A percentile compares a stretch with the other conserved stretches of the same genome.
These are phyloP conservation scores for Ogataea zsoltii DNA, from an alignment of 805 yeast species.

Conservation along the genomic window DNA sequence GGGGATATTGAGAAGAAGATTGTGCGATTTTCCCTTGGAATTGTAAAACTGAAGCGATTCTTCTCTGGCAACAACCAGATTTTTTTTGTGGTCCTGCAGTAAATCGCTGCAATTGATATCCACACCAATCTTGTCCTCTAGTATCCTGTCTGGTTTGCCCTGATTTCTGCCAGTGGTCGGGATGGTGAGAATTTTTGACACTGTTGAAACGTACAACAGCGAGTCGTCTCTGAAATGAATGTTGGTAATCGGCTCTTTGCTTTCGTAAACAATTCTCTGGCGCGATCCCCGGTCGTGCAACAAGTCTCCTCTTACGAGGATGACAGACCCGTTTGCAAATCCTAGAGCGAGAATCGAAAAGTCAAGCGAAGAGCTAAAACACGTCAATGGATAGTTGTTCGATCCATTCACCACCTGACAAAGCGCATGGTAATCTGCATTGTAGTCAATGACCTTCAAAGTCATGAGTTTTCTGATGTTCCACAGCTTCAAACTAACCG, in stretches of 20 bases:
- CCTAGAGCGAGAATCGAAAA: constrained; percentile 73
- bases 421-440: constrained; percentile 52
- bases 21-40: constrained; percentile 51
- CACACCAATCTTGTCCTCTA: constrained; percentile 50
- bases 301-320: constrained; percentile 84
- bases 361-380: constrained; percentile 53
- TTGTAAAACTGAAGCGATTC: constrained; percentile 67
- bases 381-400: constrained; percentile 77
- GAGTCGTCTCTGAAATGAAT: constrained; percentile 58
- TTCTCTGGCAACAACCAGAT: constrained; percentile 62
- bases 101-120: constrained; percentile 51
- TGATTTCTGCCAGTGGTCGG: constrained; percentile 78
- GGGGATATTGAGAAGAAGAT: constrained; percentile 56
- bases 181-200: constrained; percentile 68
- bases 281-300: constrained; percentile 86
- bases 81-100: constrained; percentile 23
- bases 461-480: constrained; percentile 53
- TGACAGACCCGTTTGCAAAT: constrained; percentile 79
- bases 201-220: constrained; percentile 69
- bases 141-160: constrained; percentile 53
- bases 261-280: constrained; percentile 76
- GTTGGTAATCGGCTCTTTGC: constrained; percentile 79
- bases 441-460: constrained; percentile 33
- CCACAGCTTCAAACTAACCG: constrained; percentile 73
- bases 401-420: constrained; percentile 68